Conservation (phyloP, 768 basidiomycete species). For the Collybiopsis luxurians region DNA sequence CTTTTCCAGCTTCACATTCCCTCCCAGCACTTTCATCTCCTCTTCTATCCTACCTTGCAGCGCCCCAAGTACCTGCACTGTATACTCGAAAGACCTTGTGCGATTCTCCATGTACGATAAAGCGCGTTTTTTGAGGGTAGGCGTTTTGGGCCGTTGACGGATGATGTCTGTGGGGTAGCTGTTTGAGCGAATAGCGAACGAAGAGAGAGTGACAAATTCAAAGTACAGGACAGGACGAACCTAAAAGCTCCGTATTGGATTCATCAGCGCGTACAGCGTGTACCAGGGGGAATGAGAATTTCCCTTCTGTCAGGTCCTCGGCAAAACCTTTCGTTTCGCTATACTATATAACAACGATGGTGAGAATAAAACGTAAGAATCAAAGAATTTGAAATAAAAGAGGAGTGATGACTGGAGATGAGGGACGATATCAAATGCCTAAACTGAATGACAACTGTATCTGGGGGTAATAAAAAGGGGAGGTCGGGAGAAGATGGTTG, state of each 20-base stretch:
- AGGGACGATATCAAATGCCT: too few relatives aligned
- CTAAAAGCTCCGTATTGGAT: constrained; percentile 77
- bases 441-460: not conserved
- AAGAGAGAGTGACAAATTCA: not conserved
- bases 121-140: constrained; percentile 75
- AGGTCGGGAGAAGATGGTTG: too few relatives aligned
- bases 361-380: not conserved
- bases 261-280: constrained; percentile 82
- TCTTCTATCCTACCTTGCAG: constrained; percentile 41
- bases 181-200: too few relatives aligned
- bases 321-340: constrained; percentile 82
- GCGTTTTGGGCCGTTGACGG: constrained; percentile 80
- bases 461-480: not conserved
- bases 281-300: constrained; percentile 95
- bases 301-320: constrained; percentile 94
- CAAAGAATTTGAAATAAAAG: too few relatives aligned
- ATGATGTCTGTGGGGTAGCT: constrained; percentile 50
- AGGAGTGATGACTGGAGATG: too few relatives aligned
- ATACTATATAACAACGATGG: constrained; percentile 49
- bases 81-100: constrained; percentile 89
- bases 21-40: constrained; percentile 4
- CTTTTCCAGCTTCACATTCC: not conserved
- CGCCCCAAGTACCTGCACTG: constrained; percentile 59
- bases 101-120: constrained; percentile 73
- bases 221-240: not conserved